These are phyloP conservation scores for Candida tropicalis DNA, from an alignment of 1,139 yeast species.

Conservation along the genomic window DNA sequence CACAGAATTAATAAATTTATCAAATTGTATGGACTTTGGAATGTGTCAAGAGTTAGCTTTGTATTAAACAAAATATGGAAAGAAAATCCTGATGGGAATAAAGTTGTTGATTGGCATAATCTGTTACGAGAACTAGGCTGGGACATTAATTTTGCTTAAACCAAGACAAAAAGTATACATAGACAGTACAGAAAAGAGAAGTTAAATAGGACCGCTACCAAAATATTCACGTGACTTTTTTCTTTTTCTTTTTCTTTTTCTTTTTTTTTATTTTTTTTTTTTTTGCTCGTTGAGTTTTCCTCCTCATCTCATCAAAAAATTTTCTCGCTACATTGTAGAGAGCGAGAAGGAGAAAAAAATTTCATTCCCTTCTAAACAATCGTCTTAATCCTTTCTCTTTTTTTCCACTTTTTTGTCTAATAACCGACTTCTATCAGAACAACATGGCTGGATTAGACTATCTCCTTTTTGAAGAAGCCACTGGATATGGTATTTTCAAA, in stretches of 20 bases:
- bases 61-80: constrained; percentile 59
- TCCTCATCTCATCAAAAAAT: constrained; percentile 12
- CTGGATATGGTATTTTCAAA: constrained; percentile 97
- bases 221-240: constrained; percentile 7
- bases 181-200: neutral
- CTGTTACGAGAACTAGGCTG: constrained; percentile 69
- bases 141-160: constrained; percentile 75
- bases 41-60: constrained; percentile 59
- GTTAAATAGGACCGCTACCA: too few relatives aligned
- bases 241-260: neutral
- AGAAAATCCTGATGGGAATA: constrained; percentile 38
- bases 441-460: constrained; percentile 76
- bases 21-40: constrained; percentile 66
- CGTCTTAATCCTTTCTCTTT: neutral
- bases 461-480: constrained; percentile 96
- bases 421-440: neutral
- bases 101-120: constrained; percentile 63
- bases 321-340: constrained; percentile 9
- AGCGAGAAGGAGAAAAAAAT: constrained; percentile 10
- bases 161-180: neutral
- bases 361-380: too few relatives aligned
- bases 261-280: neutral
- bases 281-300: constrained; percentile 1
- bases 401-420: neutral
- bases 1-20: constrained; percentile 57